Evolutionary conservation across 495 filamentous ascomycete genomes (phyloP).

Genomic region (Melanomma pulvis-pyrius): DNA sequence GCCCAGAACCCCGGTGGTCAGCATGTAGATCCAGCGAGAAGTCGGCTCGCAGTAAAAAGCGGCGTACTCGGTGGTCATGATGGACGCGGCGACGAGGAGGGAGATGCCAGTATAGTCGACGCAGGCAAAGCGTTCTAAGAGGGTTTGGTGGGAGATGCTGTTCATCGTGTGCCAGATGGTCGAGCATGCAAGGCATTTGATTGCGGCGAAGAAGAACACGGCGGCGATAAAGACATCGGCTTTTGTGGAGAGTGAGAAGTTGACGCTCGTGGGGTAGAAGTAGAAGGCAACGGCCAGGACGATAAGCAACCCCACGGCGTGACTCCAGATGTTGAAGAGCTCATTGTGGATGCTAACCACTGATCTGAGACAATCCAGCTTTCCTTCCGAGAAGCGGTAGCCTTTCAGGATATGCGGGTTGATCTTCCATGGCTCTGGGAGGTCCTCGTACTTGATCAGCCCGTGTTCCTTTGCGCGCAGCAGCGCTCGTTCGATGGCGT

Average conservation of each 20-base stretch:
- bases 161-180: conserved; percentile 99
- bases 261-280: conserved; percentile 85
- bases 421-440: conserved; percentile 89
- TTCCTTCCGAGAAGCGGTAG: conserved; percentile 90
- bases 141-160: conserved; percentile 81
- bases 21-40: conserved; percentile 85
- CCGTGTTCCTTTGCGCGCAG: conserved; percentile 76
- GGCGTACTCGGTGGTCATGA: conserved; percentile 98
- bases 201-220: conserved; percentile 95
- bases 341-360: conserved; percentile 87
- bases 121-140: conserved; percentile 95
- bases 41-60: conserved; percentile 96
- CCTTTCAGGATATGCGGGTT: conserved; percentile 91
- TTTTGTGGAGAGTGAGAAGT: conserved; percentile 83
- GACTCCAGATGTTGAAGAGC: conserved; percentile 96
- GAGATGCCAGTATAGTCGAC: conserved; percentile 99
- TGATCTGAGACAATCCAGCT: conserved; percentile 81
- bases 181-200: conserved; percentile 93
- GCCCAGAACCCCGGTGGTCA: conserved; percentile 76
- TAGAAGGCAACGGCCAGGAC: conserved; percentile 92
- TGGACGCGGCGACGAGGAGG: conserved; percentile 90
- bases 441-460: conserved; percentile 82
- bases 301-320: conserved; percentile 81
- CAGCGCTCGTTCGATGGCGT: conserved; percentile 71
- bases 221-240: conserved; percentile 86